A percentile compares a stretch with the other conserved stretches of the same genome.
Conservation (phyloP, 1,284 basidiomycete genomes). For the Ganoderma boninense region DNA sequence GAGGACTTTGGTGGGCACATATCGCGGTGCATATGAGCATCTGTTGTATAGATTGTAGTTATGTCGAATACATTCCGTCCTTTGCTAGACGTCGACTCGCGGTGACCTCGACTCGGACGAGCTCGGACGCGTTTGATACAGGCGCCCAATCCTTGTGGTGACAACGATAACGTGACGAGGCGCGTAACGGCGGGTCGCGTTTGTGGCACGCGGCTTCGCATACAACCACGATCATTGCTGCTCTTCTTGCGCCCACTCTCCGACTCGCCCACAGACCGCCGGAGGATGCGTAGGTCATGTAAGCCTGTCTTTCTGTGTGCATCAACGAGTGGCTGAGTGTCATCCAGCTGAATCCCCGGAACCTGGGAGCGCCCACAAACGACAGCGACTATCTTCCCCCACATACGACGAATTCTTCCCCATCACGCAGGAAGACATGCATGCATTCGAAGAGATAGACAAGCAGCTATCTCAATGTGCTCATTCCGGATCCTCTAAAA, state of each 20-base stretch:
- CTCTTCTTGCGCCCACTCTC: background rate
- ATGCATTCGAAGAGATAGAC: constrained; percentile 64
- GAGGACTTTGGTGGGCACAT: background rate
- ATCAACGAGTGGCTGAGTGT: background rate
- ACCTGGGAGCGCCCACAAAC: constrained; percentile 44
- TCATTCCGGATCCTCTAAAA: background rate
- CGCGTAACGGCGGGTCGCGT: constrained; percentile 17
- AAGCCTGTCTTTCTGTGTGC: background rate
- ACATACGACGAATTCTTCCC: constrained; percentile 68
- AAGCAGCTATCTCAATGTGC: constrained; percentile 51
- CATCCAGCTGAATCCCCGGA: constrained; percentile 29
- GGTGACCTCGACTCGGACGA: too few species aligned
- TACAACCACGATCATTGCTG: constrained; percentile 14
- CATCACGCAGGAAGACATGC: constrained; percentile 64
- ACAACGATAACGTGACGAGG: constrained; percentile 22
- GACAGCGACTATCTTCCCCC: constrained; percentile 71
- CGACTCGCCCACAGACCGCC: background rate
- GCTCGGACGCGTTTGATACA: background rate
- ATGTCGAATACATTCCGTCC: background rate
- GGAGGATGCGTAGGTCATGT: constrained; percentile 21
- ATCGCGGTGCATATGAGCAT: background rate
- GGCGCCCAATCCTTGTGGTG: background rate
- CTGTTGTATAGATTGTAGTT: background rate
- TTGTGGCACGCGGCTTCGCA: constrained; percentile 12
- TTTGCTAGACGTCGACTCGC: background rate